A percentile compares a stretch with the other conserved stretches of the same genome.
phyloP scores from a whole-genome alignment of 2,329 filamentous ascomycete genomes.

The Ophiostoma sp. region DNA sequence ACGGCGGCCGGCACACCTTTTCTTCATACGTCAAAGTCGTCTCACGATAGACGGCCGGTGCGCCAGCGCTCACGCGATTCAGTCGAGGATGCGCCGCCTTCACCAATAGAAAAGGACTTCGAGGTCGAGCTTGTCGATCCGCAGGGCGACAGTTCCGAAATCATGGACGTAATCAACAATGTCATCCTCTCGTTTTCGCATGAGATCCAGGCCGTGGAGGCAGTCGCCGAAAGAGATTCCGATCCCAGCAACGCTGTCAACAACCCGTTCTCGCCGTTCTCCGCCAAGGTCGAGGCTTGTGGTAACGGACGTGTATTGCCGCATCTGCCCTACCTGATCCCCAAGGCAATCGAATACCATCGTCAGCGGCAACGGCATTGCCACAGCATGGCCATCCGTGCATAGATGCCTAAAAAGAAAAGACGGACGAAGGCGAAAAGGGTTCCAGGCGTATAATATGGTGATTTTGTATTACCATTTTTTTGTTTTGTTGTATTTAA shows the following conservation, averaged over 20 bases:
- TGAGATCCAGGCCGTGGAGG: conserved; percentile 25
- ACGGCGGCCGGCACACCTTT: neutral
- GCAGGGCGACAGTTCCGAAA: conserved; percentile 25
- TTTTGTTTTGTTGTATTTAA: neutral
- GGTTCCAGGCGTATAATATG: neutral
- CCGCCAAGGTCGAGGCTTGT: conserved; percentile 16
- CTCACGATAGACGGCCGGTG: conserved; percentile 17
- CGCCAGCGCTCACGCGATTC: conserved; percentile 23
- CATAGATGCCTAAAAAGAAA: neutral
- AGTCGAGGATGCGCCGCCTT: conserved; percentile 18
- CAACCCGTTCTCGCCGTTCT: neutral
- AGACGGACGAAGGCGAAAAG: neutral
- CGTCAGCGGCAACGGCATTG: conserved; percentile 16
- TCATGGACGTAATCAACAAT: conserved; percentile 27
- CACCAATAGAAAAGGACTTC: conserved; percentile 22
- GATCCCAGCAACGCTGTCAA: too few relatives aligned
- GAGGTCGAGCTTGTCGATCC: conserved; percentile 33
- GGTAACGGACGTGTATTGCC: conserved; percentile 15
- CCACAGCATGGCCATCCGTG: conserved; percentile 20
- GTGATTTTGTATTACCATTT: neutral
- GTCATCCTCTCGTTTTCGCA: conserved; percentile 29
- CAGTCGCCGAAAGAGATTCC: neutral
- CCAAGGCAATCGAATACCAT: conserved; percentile 27
- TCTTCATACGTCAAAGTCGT: neutral
- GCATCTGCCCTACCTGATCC: conserved; percentile 26